Conservation (phyloP, 805 yeast genomes). For the Vanderwaltozyma yarrowii region DNA sequence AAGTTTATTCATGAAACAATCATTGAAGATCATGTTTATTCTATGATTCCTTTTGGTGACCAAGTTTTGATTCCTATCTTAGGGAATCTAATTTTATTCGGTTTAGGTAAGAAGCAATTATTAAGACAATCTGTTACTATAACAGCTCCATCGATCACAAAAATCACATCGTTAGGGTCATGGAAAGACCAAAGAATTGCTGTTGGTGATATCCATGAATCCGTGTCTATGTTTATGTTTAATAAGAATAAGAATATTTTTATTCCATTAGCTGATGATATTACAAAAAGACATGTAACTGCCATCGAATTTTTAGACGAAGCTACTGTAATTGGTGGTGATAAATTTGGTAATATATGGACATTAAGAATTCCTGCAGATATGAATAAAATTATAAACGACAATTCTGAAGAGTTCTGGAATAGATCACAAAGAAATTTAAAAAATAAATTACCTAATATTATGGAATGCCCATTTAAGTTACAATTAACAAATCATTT, state of each 20-base stretch:
- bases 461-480: constrained; percentile 35
- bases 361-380: constrained; percentile 51
- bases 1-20: constrained; percentile 50
- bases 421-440: background rate
- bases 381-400: constrained; percentile 26
- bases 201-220: constrained; percentile 62
- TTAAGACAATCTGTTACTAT: constrained; percentile 50
- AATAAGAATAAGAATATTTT: constrained; percentile 41
- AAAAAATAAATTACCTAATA: constrained; percentile 12
- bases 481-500: constrained; percentile 45
- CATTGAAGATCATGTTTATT: constrained; percentile 37
- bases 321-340: constrained; percentile 74
- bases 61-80: constrained; percentile 50
- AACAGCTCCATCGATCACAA: constrained; percentile 33
- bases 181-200: constrained; percentile 50
- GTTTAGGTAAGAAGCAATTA: constrained; percentile 70
- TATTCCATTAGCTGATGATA: constrained; percentile 60
- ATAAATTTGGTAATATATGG: constrained; percentile 74
- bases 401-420: background rate
- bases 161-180: constrained; percentile 41
- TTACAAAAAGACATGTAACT: constrained; percentile 56
- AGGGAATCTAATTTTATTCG: constrained; percentile 47
- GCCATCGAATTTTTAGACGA: constrained; percentile 53
- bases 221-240: constrained; percentile 48
- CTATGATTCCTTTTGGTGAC: constrained; percentile 48